Conservation (phyloP, 257 asterid species). For the Knoxia roxburghii region DNA sequence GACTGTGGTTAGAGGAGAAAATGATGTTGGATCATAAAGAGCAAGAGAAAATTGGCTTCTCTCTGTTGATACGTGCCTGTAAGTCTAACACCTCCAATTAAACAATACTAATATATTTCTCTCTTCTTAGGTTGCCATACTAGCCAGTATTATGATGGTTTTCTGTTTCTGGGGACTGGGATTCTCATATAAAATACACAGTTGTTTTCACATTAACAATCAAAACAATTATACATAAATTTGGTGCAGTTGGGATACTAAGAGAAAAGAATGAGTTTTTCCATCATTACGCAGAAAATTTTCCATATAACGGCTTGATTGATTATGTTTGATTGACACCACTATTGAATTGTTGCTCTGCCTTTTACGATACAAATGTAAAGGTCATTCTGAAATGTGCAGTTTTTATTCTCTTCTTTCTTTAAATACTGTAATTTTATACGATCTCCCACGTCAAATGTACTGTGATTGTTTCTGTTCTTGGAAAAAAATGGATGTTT, state of each 20-base stretch:
- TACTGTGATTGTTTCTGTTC: not conserved
- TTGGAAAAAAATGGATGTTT: not conserved
- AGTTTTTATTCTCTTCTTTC: not conserved
- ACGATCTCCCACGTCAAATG: not conserved
- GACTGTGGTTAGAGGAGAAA: slow-evolving; percentile 74
- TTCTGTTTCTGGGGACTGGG: not conserved
- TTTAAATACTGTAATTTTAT: no score
- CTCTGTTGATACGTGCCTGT: slow-evolving; percentile 61
- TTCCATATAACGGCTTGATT: not conserved
- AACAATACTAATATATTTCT: not conserved
- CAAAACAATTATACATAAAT: not conserved
- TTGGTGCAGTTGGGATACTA: not conserved
- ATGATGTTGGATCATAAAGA: slow-evolving; percentile 34
- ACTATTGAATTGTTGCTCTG: not conserved
- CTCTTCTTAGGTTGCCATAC: not conserved
- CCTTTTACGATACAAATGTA: not conserved
- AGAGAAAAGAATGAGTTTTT: not conserved
- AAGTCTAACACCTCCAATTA: slow-evolving; percentile 56
- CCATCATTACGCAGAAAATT: slow-evolving; percentile 7
- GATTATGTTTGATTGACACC: not conserved
- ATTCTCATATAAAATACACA: no score
- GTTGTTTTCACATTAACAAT: not conserved
- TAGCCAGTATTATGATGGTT: not conserved
- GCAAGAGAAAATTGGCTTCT: slow-evolving; percentile 42
- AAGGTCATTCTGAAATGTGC: not conserved